Evolutionary conservation across 139 green algal species (phyloP).

Genomic region (Pseudopediastrum boryanum): DNA sequence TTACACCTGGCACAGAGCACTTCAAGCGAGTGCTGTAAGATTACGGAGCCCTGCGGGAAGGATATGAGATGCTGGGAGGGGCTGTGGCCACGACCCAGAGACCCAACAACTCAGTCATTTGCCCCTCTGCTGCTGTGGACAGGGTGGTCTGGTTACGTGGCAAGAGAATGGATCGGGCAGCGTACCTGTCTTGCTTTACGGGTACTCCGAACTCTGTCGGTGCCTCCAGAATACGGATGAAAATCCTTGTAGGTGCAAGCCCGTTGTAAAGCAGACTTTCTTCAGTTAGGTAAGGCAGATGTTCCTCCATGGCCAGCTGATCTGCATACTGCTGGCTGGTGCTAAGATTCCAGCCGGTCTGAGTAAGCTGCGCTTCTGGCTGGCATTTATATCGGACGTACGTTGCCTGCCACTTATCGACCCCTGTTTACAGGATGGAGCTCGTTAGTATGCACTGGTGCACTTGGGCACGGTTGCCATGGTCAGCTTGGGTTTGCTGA

Average conservation of each 20-base stretch:
- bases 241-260: constrained; percentile 42
- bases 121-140: too few species aligned
- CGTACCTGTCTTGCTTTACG: constrained; percentile 71
- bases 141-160: too few species aligned
- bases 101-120: too few species aligned
- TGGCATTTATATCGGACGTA: constrained; percentile 56
- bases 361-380: constrained; percentile 40
- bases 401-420: constrained; percentile 57
- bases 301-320: constrained; percentile 32
- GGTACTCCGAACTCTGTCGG: constrained; percentile 67
- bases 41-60: too few species aligned
- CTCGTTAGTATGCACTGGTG: not conserved
- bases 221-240: constrained; percentile 58
- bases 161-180: too few species aligned
- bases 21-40: too few species aligned
- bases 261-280: constrained; percentile 42
- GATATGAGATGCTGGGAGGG: too few species aligned
- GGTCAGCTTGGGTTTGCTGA: not conserved
- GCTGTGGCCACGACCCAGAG: too few species aligned
- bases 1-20: too few species aligned
- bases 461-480: not conserved
- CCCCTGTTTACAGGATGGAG: constrained; percentile 27
- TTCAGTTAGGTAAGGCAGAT: constrained; percentile 21
- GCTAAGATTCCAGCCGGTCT: constrained; percentile 44
- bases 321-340: constrained; percentile 39